phyloP scores from a whole-genome alignment of 1,139 yeast genomes.

The Taphrina confusa region DNA sequence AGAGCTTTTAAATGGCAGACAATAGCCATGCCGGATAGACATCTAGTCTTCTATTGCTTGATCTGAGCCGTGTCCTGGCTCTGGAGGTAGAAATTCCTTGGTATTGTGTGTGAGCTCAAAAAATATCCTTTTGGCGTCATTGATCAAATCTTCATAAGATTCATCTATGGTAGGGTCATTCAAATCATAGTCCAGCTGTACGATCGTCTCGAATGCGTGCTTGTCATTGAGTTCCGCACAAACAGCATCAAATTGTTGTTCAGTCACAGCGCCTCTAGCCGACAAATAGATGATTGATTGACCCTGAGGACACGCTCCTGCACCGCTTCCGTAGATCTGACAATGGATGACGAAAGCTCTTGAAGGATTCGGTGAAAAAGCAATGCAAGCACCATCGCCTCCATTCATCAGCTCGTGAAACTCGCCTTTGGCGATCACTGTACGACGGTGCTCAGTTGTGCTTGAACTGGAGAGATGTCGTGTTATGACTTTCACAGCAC shows the following conservation, averaged over 20 bases:
- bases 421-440: constrained; percentile 13
- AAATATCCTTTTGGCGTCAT: constrained; percentile 3
- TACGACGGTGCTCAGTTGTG: background rate
- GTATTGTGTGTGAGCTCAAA: background rate
- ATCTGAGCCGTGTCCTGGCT: background rate
- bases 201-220: background rate
- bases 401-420: constrained; percentile 47
- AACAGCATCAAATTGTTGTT: background rate
- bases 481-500: constrained; percentile 7
- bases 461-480: background rate
- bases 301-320: constrained; percentile 86
- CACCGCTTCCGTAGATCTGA: constrained; percentile 80
- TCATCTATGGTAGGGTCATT: background rate
- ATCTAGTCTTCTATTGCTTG: background rate
- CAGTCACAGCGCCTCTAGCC: constrained; percentile 42
- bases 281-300: constrained; percentile 89
- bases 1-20: too few relatives aligned
- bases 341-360: constrained; percentile 80
- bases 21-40: too few relatives aligned
- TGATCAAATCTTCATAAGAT: constrained; percentile 9
- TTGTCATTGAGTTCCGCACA: background rate
- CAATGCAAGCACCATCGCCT: constrained; percentile 82
- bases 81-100: constrained; percentile 1
- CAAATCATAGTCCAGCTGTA: background rate
- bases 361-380: constrained; percentile 82